Conservation (phyloP, 2,329 filamentous ascomycete genomes). For the Alternaria angustiovoidea region DNA sequence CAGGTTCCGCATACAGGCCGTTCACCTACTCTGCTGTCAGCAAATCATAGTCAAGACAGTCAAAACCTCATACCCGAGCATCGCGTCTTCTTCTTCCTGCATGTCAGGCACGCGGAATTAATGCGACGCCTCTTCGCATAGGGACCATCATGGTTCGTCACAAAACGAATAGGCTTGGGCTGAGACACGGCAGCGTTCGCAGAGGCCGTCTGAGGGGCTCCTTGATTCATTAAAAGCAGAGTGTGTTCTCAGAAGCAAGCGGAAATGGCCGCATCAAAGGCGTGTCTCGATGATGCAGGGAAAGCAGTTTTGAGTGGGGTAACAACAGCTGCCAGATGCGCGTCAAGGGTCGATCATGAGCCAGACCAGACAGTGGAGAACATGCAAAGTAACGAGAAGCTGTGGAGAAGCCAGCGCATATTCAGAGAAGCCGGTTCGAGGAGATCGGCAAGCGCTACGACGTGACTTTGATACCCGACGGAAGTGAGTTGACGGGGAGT, state of each 20-base stretch:
- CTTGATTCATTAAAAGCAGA: conserved; percentile 47
- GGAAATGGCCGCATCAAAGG: conserved; percentile 18
- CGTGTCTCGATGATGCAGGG: conserved; percentile 10
- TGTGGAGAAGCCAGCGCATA: conserved; percentile 31
- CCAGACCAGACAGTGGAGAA: conserved; percentile 22
- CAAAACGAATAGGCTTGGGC: conserved; percentile 53
- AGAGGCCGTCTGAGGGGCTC: conserved; percentile 35
- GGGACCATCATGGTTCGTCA: conserved; percentile 53
- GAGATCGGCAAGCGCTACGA: conserved; percentile 16
- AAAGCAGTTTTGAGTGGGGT: conserved; percentile 22
- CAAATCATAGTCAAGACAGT: not conserved
- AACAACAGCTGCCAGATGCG: conserved; percentile 12
- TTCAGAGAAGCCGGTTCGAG: conserved; percentile 20
- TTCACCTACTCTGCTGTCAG: conserved; percentile 37
- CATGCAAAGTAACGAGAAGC: conserved; percentile 19
- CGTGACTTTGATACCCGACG: conserved; percentile 4
- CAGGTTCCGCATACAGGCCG: conserved; percentile 57
- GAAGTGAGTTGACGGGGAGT: conserved; percentile 7
- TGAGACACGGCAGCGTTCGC: conserved; percentile 40
- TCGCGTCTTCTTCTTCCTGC: conserved; percentile 59
- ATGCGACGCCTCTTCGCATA: conserved; percentile 54
- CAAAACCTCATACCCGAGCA: conserved; percentile 50
- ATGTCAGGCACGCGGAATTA: conserved; percentile 57
- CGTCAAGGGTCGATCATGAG: conserved; percentile 17
- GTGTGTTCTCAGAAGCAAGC: conserved; percentile 18